Evolutionary conservation across 306 rosid species (phyloP), one percentile per base, ranked within the genome.

Genomic region (Cucumis sativus): DNA sequence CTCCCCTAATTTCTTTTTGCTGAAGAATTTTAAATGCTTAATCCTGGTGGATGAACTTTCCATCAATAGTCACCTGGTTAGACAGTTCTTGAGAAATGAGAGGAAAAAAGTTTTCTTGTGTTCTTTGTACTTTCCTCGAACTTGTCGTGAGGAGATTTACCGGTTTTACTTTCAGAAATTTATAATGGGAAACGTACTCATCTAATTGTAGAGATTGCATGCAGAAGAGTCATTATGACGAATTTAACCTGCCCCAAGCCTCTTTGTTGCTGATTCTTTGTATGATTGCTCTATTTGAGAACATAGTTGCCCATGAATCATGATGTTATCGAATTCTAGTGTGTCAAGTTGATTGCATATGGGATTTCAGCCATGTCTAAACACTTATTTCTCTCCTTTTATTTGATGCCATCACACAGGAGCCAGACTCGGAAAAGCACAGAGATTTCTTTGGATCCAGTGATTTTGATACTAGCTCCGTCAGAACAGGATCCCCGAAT

Each of bases 401-500:
- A 59, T 83, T 39, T 79, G 82, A 71, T 85, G 79, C 25, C 75
- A 70, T 72, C 77, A 58, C 88, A 82, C 85, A 95, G 98, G 91
- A 88, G 77, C 78, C 86, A 67, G 92, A 80, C 71, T 40, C 83
- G 21, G 94, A 88, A 75, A 88, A 79, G 89, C 87, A 84, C 79
- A 70, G 79, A 63, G 93, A 94, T 84, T 81, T 86, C 83, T 92
- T 86, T 77, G 89, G 87, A 80, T 83, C 96, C 64, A 87, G 81
- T 67, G 92, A 88, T 75, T 95, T 90, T 78, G 88, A 89, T 75
- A 37, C 91, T 58, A 85, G 82, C 81, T 90, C 97, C 21, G 80
- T 89, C 52, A 88, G 88, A 85, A 88, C 91, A 21, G 97, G 93
- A 79, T 88, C 91, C 78, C 79, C 93, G 17, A 79, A 76, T 57